Evolutionary conservation across 306 rosid species (phyloP).

Genomic region (Carpinus fangiana): DNA sequence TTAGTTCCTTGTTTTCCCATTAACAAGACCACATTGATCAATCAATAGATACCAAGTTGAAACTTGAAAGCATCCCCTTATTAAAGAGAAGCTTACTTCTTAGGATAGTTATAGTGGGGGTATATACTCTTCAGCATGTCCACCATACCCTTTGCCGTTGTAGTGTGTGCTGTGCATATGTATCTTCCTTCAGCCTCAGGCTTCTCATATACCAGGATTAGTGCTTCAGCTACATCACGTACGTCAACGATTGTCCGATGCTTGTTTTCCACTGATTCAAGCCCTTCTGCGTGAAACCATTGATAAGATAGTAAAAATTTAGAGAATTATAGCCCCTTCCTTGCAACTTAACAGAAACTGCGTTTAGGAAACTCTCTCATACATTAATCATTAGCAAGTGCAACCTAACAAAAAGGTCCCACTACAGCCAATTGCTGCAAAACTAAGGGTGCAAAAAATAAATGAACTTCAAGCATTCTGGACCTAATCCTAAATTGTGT

Average conservation of each 20-base stretch:
- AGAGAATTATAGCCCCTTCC: neutral
- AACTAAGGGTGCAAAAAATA: neutral
- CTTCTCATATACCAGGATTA: conserved; percentile 67
- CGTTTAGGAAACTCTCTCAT: neutral
- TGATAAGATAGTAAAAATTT: neutral
- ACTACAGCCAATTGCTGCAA: neutral
- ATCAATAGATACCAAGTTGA: neutral
- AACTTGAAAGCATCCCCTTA: neutral
- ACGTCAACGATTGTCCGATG: conserved; percentile 47
- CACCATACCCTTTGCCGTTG: conserved; percentile 40
- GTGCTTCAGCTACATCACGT: conserved; percentile 63
- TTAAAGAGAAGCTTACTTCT: conserved; percentile 46
- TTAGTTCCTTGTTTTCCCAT: neutral
- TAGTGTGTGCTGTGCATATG: conserved; percentile 44
- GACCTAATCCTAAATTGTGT: neutral
- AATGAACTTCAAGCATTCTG: too few relatives aligned
- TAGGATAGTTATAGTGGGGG: conserved; percentile 66
- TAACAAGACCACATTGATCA: neutral
- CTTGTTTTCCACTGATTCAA: conserved; percentile 54
- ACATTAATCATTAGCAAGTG: neutral
- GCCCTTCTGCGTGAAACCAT: conserved; percentile 39
- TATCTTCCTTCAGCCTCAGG: conserved; percentile 70
- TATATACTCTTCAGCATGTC: conserved; percentile 52
- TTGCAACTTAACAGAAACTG: neutral
- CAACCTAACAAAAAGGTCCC: neutral